Evolutionary conservation across 169 alveolate species (phyloP).

Genomic region (Cryptosporidium meleagridis): DNA sequence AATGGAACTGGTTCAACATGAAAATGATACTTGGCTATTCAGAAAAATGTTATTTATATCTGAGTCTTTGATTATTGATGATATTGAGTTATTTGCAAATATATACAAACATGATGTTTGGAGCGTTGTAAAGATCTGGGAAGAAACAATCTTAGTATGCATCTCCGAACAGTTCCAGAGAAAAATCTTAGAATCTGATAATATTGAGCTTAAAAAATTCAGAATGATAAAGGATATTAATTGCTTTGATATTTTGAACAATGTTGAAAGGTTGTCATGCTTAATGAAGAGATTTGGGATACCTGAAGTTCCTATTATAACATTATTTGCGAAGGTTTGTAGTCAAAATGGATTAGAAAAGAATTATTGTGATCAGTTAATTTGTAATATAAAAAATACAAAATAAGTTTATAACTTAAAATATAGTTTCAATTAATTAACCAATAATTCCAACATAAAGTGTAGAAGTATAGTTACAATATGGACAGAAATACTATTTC

Average conservation of each 20-base stretch:
- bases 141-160: constrained; percentile 44
- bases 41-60: constrained; percentile 49
- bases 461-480: constrained; percentile 80
- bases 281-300: constrained; percentile 68
- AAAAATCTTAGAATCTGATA: constrained; percentile 26
- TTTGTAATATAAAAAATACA: constrained; percentile 18
- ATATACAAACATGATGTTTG: constrained; percentile 58
- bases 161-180: constrained; percentile 50
- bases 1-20: constrained; percentile 22
- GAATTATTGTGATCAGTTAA: constrained; percentile 47
- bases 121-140: constrained; percentile 65
- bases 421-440: background rate
- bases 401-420: background rate
- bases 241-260: background rate
- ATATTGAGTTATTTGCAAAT: constrained; percentile 1
- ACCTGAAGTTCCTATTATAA: constrained; percentile 63
- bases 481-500: constrained; percentile 81
- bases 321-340: constrained; percentile 57
- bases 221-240: constrained; percentile 9
- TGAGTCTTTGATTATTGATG: constrained; percentile 24
- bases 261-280: constrained; percentile 6
- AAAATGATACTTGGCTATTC: constrained; percentile 27
- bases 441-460: constrained; percentile 73
- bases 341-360: constrained; percentile 62
- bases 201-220: constrained; percentile 44